phyloP scores from a whole-genome alignment of 139 green algal species.

The Parachlorella kessleri region DNA sequence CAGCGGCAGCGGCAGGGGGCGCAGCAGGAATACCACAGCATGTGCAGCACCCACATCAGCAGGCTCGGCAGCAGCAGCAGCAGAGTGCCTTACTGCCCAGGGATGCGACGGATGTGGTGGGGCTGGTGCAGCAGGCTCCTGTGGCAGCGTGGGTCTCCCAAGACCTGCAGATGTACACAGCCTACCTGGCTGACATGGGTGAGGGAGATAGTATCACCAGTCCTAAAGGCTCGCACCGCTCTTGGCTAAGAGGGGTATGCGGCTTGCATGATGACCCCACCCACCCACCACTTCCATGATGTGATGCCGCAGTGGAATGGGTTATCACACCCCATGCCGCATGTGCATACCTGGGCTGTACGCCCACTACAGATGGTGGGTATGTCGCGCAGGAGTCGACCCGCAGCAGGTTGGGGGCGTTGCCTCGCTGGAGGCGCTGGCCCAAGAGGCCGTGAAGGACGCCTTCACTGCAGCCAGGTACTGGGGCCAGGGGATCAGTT shows the following conservation, averaged over 20 bases:
- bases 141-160: conserved; percentile 3
- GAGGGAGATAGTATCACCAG: not conserved
- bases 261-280: too few species aligned
- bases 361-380: not conserved
- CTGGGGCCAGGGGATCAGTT: too few species aligned
- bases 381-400: not conserved
- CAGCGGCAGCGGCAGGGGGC: not conserved
- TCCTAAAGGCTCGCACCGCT: too few species aligned
- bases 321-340: not conserved
- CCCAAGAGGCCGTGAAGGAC: conserved; percentile 18
- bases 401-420: not conserved
- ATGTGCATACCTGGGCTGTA: not conserved
- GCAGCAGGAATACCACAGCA: not conserved
- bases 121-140: not conserved
- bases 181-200: not conserved
- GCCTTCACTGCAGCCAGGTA: conserved; percentile 13
- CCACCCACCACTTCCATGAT: too few species aligned
- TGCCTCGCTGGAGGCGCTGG: not conserved
- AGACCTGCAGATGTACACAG: not conserved
- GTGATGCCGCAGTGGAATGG: too few species aligned
- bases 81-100: not conserved
- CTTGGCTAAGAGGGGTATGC: too few species aligned
- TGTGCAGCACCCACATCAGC: conserved; percentile 5
- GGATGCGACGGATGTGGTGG: not conserved
- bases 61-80: conserved; percentile 2